Evolutionary conservation across 1,284 basidiomycete species (phyloP).

Genomic region (Cryptococcus sp.): DNA sequence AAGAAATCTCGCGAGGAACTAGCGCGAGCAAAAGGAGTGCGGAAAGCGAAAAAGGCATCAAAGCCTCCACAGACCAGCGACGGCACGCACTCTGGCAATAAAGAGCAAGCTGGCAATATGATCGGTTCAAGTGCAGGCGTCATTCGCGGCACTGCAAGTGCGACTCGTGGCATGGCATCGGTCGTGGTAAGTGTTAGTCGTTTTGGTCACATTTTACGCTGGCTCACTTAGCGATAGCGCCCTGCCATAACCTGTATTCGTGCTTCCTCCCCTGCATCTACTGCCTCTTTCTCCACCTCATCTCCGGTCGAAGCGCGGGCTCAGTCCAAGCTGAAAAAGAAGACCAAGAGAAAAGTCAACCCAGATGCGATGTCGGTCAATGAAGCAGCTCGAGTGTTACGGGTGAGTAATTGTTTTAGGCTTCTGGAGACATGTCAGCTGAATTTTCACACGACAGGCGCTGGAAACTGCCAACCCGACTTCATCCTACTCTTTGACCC

Average conservation of each 20-base stretch:
- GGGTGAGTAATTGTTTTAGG: slow-evolving; percentile 26
- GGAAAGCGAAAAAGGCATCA: slow-evolving; percentile 1
- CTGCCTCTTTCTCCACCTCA: slow-evolving; percentile 16
- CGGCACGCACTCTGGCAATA: neutral
- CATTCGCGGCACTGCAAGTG: neutral
- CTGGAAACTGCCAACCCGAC: slow-evolving; percentile 74
- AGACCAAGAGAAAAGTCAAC: slow-evolving; percentile 17
- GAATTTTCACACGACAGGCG: slow-evolving; percentile 57
- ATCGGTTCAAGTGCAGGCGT: slow-evolving; percentile 11
- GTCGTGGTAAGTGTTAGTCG: neutral
- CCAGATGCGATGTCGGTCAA: slow-evolving; percentile 36
- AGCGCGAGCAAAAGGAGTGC: slow-evolving; percentile 3
- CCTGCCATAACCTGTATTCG: slow-evolving; percentile 6
- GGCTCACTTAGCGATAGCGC: slow-evolving; percentile 1
- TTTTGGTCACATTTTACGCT: neutral
- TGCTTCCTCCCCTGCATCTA: slow-evolving; percentile 6
- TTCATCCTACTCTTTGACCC: slow-evolving; percentile 73
- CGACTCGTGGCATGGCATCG: neutral
- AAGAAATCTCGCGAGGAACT: slow-evolving; percentile 21
- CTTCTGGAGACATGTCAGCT: neutral
- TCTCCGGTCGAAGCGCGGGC: slow-evolving; percentile 7
- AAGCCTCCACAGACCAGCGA: slow-evolving; percentile 3
- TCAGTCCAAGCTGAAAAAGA: slow-evolving; percentile 9
- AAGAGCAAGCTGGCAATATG: slow-evolving; percentile 8
- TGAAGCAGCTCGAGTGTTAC: slow-evolving; percentile 45